Evolutionary conservation across 805 yeast genomes (phyloP).

Genomic region (Monosporozyma servazzii): DNA sequence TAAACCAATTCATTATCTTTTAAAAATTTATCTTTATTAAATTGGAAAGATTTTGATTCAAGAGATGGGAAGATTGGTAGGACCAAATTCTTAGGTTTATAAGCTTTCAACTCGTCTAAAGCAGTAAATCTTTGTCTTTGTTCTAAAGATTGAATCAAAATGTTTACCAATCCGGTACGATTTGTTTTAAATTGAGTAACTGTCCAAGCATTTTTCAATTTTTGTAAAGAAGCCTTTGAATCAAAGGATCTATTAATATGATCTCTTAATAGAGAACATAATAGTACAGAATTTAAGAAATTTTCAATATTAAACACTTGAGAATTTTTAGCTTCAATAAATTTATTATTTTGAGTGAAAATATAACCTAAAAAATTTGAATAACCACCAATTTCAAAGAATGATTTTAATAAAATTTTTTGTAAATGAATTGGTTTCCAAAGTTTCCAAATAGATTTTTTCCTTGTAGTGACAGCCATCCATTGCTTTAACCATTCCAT

Average conservation of each 20-base stretch:
- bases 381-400: slow-evolving; percentile 19
- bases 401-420: slow-evolving; percentile 19
- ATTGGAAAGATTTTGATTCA: not conserved
- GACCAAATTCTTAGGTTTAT: not conserved
- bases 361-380: slow-evolving; percentile 15
- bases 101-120: not conserved
- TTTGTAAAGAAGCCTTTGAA: slow-evolving; percentile 11
- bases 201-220: slow-evolving; percentile 18
- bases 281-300: slow-evolving; percentile 18
- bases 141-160: slow-evolving; percentile 9
- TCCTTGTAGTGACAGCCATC: slow-evolving; percentile 21
- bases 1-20: slow-evolving; percentile 1
- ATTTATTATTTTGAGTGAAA: slow-evolving; percentile 12
- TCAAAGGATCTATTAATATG: not conserved
- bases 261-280: not conserved
- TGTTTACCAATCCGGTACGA: slow-evolving; percentile 19
- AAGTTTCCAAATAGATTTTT: slow-evolving; percentile 18
- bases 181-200: slow-evolving; percentile 12
- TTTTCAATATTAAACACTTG: slow-evolving; percentile 21
- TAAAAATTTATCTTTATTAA: not conserved
- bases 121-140: slow-evolving; percentile 4
- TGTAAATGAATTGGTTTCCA: slow-evolving; percentile 19
- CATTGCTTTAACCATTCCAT: slow-evolving; percentile 18
- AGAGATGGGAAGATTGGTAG: not conserved
- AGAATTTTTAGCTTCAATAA: slow-evolving; percentile 14